Conservation (phyloP, 2,329 filamentous ascomycete species). For the Raffaelea albimanens region DNA sequence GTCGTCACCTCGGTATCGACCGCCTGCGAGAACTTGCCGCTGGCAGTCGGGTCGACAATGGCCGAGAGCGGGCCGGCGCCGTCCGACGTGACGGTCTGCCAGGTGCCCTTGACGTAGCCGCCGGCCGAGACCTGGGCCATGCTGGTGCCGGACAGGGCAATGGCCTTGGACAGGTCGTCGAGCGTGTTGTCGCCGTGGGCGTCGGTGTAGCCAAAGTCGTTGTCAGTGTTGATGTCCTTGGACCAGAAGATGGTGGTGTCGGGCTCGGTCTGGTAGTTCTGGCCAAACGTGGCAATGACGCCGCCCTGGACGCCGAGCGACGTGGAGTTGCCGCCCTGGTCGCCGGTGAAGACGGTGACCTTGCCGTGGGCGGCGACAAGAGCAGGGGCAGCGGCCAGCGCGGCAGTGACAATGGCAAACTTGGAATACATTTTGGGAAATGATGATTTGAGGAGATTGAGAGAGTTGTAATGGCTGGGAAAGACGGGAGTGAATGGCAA, state of each 20-base stretch:
- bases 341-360: constrained; percentile 48
- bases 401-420: constrained; percentile 30
- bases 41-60: constrained; percentile 54
- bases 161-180: constrained; percentile 28
- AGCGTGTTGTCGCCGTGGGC: constrained; percentile 43
- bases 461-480: neutral
- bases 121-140: constrained; percentile 52
- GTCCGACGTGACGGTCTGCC: constrained; percentile 60
- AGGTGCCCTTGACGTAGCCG: constrained; percentile 49
- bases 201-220: constrained; percentile 39
- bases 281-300: constrained; percentile 53
- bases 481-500: neutral
- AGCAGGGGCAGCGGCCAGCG: constrained; percentile 42
- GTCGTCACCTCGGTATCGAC: constrained; percentile 41
- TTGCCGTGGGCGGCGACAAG: constrained; percentile 52
- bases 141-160: constrained; percentile 43
- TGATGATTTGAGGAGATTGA: too few relatives aligned
- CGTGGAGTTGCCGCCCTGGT: constrained; percentile 47
- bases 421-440: constrained; percentile 23
- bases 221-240: constrained; percentile 35
- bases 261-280: constrained; percentile 52
- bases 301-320: constrained; percentile 38
- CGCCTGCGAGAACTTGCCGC: constrained; percentile 37
- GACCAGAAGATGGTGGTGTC: constrained; percentile 50
- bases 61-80: constrained; percentile 56